phyloP scores from a whole-genome alignment of 2,329 filamentous ascomycete genomes.

The Diatrype stigma region DNA sequence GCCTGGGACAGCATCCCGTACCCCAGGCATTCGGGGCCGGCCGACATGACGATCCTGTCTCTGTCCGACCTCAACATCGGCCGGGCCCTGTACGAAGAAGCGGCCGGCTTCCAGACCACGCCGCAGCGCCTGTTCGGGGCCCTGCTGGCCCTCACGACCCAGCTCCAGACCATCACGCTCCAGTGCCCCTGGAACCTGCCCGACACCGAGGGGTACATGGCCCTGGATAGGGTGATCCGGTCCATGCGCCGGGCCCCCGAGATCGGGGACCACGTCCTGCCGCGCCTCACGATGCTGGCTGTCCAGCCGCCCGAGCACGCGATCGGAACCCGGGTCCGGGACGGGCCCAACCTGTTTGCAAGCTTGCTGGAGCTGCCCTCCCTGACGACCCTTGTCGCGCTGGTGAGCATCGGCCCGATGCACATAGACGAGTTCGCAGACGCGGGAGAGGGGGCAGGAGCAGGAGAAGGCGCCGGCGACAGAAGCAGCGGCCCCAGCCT shows the following conservation, averaged over 20 bases:
- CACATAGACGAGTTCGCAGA: neutral
- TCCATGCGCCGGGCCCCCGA: neutral
- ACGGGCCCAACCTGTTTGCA: neutral
- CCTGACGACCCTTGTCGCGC: neutral
- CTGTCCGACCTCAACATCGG: neutral
- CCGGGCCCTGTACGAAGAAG: neutral
- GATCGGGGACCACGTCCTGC: neutral
- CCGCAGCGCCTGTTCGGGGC: neutral
- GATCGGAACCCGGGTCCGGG: neutral
- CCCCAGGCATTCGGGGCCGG: neutral
- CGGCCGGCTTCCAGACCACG: neutral
- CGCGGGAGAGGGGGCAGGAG: too few relatives aligned
- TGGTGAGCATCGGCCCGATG: neutral
- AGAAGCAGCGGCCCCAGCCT: too few relatives aligned
- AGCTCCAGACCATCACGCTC: neutral
- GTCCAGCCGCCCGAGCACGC: neutral
- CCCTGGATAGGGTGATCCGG: neutral
- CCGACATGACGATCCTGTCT: neutral
- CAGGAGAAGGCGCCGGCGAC: too few relatives aligned
- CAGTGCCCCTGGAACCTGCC: neutral
- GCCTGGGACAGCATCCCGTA: neutral
- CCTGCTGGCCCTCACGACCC: neutral
- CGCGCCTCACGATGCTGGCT: neutral
- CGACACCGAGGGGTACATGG: neutral
- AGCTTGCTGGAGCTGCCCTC: neutral